A percentile compares a stretch with the other conserved stretches of the same genome.
Conservation (phyloP, 345 rosid species). For the Rhodomyrtus tomentosa region DNA sequence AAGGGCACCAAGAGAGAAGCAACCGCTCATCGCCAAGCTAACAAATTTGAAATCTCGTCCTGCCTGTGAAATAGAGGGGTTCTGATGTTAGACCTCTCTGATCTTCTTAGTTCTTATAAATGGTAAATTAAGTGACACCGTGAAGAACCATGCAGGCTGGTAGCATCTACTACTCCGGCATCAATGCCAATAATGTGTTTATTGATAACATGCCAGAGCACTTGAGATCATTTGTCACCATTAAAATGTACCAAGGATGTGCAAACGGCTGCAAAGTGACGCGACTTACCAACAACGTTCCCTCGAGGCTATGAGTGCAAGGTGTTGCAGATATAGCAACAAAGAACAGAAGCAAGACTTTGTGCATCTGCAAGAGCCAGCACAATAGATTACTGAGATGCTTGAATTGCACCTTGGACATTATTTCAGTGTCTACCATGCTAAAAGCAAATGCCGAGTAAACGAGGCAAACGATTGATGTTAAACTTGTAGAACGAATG, state of each 20-base stretch:
- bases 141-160: neutral
- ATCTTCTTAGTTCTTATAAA: neutral
- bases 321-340: conserved; percentile 30
- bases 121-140: neutral
- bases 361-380: conserved; percentile 28
- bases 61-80: conserved; percentile 39
- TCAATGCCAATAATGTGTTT: neutral
- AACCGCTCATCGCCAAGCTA: conserved; percentile 72
- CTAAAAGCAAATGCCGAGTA: neutral
- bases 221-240: neutral
- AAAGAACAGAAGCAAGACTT: conserved; percentile 30
- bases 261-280: neutral
- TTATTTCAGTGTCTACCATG: neutral
- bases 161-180: neutral
- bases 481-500: neutral
- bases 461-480: neutral
- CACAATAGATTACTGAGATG: neutral
- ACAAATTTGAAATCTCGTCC: conserved; percentile 80
- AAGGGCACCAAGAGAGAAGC: conserved; percentile 51
- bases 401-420: neutral
- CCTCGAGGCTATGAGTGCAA: conserved; percentile 40
- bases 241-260: neutral
- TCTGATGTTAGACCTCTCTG: neutral
- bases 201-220: neutral
- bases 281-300: conserved; percentile 34